Base-by-base conservation (phyloP, 2,329 filamentous ascomycete species). In the Penicillium hesseltinei region DNA sequence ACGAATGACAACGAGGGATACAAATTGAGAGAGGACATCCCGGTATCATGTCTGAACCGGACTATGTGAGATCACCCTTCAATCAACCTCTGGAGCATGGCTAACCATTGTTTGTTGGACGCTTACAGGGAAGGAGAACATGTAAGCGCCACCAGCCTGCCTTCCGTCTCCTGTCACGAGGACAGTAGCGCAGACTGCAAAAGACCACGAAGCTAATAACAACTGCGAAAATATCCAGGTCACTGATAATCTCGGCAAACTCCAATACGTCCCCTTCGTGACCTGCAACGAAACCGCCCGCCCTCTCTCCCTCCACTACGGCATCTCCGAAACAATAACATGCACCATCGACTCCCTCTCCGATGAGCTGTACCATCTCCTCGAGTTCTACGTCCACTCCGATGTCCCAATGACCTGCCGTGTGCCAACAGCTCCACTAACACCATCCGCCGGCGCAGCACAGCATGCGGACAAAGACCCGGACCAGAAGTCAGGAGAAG, bases 341-440 rank as follows among this genome's bases (percentile, higher is more conserved):
- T 81, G 80, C 67, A 80, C 84, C 45, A 79, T 82, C 58, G 73
- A 77, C 56, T 74, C 75, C 31, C 78, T 82, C 10, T 76, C 81
- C 31, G 83, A 84, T 59, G 74, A 81, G 2, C 75, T 81, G 36
- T 80, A 84, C 63, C 83, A 85, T 65, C 68, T 83, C 25, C 62
- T 82, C 42, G 72, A 97, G 78, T 97, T 97, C 82, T 97, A 97
- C 82, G 88, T 97, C 74, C 94, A 97, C 82, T 92, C 89, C 79
- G 94, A 99, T 77, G 92, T 92, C 19, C 94, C 94, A 10, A 82
- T 97, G 49, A 87, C 91, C 54, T 99, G 94, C 76, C 92, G 94
- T 51, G 85, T 97, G 15, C 91, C 93, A 29, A 85, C 91, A 0
- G 87, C 88, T 8, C 93, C 93, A 0, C 76, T 85, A 2, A 71